phyloP scores from a whole-genome alignment of 306 rosid species.

The Fragaria vesca region DNA sequence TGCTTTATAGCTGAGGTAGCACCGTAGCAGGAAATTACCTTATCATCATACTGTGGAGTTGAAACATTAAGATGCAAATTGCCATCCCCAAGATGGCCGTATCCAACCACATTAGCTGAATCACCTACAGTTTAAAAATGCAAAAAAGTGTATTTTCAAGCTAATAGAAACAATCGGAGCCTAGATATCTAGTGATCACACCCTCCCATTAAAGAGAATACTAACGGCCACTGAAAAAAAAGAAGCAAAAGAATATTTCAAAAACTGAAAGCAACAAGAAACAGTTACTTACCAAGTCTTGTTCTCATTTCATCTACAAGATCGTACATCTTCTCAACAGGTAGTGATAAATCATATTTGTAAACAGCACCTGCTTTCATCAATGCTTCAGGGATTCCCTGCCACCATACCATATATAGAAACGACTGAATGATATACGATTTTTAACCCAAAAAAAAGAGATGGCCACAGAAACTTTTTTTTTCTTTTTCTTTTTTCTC shows the following conservation, averaged over 20 bases:
- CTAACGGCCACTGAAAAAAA: neutral
- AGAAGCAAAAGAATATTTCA: neutral
- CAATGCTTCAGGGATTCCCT: slow-evolving; percentile 91
- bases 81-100: slow-evolving; percentile 94
- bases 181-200: neutral
- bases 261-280: slow-evolving; percentile 5
- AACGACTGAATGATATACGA: neutral
- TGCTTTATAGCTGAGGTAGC: slow-evolving; percentile 7
- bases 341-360: slow-evolving; percentile 86
- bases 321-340: slow-evolving; percentile 68
- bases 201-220: slow-evolving; percentile 5
- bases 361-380: slow-evolving; percentile 83
- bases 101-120: slow-evolving; percentile 67
- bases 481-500: neutral
- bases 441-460: neutral
- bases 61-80: slow-evolving; percentile 92
- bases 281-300: slow-evolving; percentile 59
- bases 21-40: slow-evolving; percentile 37
- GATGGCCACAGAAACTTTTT: neutral
- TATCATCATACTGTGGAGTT: slow-evolving; percentile 63
- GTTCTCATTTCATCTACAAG: slow-evolving; percentile 79
- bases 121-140: slow-evolving; percentile 40
- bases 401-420: slow-evolving; percentile 22
- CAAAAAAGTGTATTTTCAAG: neutral
- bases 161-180: neutral